Base-by-base conservation (phyloP, 2,329 filamentous ascomycete species). In the Diaporthe sp. region DNA sequence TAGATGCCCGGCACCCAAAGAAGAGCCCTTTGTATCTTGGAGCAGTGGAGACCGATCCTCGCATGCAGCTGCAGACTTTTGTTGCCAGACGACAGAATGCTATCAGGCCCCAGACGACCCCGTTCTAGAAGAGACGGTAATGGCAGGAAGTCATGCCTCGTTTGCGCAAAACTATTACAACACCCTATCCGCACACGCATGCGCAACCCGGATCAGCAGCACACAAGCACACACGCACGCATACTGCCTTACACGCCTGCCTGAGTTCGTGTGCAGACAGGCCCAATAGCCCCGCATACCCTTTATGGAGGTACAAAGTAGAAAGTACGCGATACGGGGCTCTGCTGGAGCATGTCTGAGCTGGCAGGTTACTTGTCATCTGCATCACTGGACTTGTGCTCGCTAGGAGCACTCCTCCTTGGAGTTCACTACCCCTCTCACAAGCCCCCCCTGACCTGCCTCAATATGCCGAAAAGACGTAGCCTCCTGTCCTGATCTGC, bases 161-260 rank as follows among this genome's bases (percentile, higher is more conserved):
- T 70, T 70, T 70, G 67, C 66, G 28, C 45, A 42, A 28, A 9
- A 2, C 2, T 52, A 47, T 69, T 61, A 47, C 67, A 72, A 66
- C 68, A 74, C 33, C 61, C 71, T 75, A 74, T 67, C 74, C 74
- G 77, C 75, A 78, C 77, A 78, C 77, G 38, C 74, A 76, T 74
- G 77, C 72, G 74, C 47, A 35, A 74, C 52, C 68, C 28, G 42
- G n/a, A n/a, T n/a, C 69, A 47, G 61, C 69, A 66, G 75, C 74
- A 79, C 77, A 77, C 77, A 77, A 70, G 72, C 75, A 77, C 74
- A 69, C 75, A 78, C 74, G 76, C 74, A 73, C 75, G 77, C 75
- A 75, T 73, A 76, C 35, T 55, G 6, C 45, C 33, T 58, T 69
- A 60, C 72, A 67, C 66, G 69, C 38, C 45, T 72, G 69, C 50